Evolutionary conservation across 768 basidiomycete genomes (phyloP).

Genomic region (Strobilomyces confusus): DNA sequence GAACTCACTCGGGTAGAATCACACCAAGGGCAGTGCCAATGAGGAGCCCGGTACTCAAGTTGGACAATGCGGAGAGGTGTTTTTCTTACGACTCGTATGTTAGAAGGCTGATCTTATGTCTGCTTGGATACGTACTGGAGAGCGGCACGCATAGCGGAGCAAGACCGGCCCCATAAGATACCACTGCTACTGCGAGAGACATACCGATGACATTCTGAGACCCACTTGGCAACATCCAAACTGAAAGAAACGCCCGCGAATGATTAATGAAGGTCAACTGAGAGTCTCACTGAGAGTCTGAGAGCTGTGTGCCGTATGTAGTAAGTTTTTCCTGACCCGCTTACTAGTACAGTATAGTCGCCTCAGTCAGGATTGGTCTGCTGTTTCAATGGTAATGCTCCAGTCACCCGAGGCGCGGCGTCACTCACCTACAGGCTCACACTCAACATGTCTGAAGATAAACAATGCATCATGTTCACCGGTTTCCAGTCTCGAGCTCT

Average conservation of each 20-base stretch:
- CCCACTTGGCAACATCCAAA: slow-evolving; percentile 22
- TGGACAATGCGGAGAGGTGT: slow-evolving; percentile 45
- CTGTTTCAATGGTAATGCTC: too few relatives aligned
- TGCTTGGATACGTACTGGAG: slow-evolving; percentile 45
- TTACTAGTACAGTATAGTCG: too few relatives aligned
- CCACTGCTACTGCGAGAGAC: slow-evolving; percentile 56
- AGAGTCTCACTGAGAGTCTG: too few relatives aligned
- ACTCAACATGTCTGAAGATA: too few relatives aligned
- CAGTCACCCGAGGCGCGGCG: too few relatives aligned
- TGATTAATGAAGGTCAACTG: not conserved
- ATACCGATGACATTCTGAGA: slow-evolving; percentile 35
- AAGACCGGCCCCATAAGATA: slow-evolving; percentile 67
- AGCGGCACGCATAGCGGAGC: slow-evolving; percentile 71
- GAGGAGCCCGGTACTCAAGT: slow-evolving; percentile 77
- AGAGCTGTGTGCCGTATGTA: too few relatives aligned
- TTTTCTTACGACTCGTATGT: slow-evolving; percentile 39
- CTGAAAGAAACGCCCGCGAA: not conserved
- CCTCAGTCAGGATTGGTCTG: too few relatives aligned
- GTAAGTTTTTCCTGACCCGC: too few relatives aligned
- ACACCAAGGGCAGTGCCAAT: slow-evolving; percentile 88
- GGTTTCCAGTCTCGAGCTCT: too few relatives aligned
- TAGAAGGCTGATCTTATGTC: slow-evolving; percentile 1
- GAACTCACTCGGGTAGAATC: slow-evolving; percentile 87
- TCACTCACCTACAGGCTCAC: too few relatives aligned
- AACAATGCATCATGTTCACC: too few relatives aligned